Base-by-base conservation (phyloP, 179 eudicot species). In the Camellia oleifera region DNA sequence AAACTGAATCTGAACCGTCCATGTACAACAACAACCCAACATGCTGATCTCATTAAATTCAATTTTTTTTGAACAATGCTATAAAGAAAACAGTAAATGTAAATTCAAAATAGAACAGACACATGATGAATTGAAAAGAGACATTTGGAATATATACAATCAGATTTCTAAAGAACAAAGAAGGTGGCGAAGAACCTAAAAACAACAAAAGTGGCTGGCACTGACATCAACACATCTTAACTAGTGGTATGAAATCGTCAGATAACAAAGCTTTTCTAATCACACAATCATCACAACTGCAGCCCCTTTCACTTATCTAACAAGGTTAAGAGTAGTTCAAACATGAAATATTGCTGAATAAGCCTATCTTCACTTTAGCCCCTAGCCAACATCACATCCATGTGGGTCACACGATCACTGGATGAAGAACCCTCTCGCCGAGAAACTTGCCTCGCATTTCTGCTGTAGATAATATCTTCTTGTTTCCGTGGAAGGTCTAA, bases 361-460 rank as follows among this genome's bases (percentile, higher is more conserved):
- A 23, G 18, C n/a, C 64, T 44, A 2, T 15, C 45, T 23, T 74
- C 40, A 13, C 69, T 77, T 88, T 78, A 96, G 80, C 99, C 99
- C 88, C 98, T 89, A 23, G 97, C 99, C 82, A 88, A 80, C 79
- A 85, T 84, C 54, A 96, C 98, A 86, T 96, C 98, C 87, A 95
- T 78, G n/a, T 83, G 71, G 82, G 32, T 26, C 32, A 26, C 32
- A 26, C 32, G 1, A 26, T 82, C 81, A 53, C 84, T 53, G 18
- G 87, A 79, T 7, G 86, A 80, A 13, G 86, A 81, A 23, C 77
- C 84, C 32, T 82, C 88, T 14, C 74, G 68, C 61, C 58, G 79
- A 69, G 81, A 75, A 40, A 82, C 15, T 56, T 26, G 32, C 32
- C 32, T 26, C 32, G 1, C 32, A 26, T 26, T 26, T 26, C 32